phyloP scores from a whole-genome alignment of 2,329 filamentous ascomycete genomes.

The Beauveria sp. region DNA sequence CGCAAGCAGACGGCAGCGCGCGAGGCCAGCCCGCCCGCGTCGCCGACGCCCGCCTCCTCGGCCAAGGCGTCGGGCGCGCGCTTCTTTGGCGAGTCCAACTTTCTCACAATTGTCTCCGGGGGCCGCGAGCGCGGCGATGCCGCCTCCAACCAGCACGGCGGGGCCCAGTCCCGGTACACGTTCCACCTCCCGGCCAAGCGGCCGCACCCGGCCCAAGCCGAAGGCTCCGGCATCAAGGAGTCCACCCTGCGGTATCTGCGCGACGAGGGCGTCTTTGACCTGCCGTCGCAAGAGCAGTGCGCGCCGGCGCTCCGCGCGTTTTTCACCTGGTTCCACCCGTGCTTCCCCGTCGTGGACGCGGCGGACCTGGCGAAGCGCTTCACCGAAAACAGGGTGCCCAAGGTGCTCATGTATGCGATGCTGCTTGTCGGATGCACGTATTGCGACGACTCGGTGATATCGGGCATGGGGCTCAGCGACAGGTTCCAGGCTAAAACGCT shows the following conservation, averaged over 20 bases:
- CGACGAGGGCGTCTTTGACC: conserved; percentile 35
- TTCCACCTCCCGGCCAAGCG: conserved; percentile 25
- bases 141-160: conserved; percentile 14
- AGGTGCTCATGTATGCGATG: conserved; percentile 43
- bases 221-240: conserved; percentile 32
- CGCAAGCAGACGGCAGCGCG: conserved; percentile 8
- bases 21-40: background rate
- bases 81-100: conserved; percentile 33
- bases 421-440: conserved; percentile 48
- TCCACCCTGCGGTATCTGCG: conserved; percentile 41
- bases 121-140: background rate
- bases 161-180: conserved; percentile 17
- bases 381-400: conserved; percentile 35
- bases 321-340: conserved; percentile 50
- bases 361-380: conserved; percentile 33
- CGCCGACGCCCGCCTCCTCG: conserved; percentile 12
- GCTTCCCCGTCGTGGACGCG: conserved; percentile 46
- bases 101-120: conserved; percentile 28
- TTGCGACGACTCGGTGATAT: conserved; percentile 38
- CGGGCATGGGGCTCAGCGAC: conserved; percentile 37
- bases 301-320: conserved; percentile 41
- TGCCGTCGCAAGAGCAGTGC: conserved; percentile 35
- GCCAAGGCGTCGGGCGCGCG: conserved; percentile 21
- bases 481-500: conserved; percentile 42
- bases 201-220: conserved; percentile 15